Base-by-base conservation (phyloP, 2,329 filamentous ascomycete genomes). In the Chrysosporium queenslandicum region DNA sequence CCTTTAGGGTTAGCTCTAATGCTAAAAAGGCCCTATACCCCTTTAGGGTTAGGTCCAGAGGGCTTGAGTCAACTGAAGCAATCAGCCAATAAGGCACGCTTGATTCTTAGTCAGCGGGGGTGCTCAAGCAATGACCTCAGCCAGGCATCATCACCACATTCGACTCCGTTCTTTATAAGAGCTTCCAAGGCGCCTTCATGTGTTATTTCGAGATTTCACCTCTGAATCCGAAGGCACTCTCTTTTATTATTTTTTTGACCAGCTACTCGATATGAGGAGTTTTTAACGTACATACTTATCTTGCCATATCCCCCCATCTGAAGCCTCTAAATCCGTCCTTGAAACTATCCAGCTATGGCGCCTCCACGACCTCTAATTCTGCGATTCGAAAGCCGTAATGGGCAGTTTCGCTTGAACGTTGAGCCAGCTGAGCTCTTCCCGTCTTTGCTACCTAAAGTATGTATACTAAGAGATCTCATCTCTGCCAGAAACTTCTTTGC, bases 301-400 rank as follows among this genome's bases (percentile, higher is more conserved):
- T 14, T 27, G 46, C 21, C 25, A n/a, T 16, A 18, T 29, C 20
- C 21, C 12, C 27, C 32, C 34, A 39, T 14, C 46, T 14, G 37
- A 18, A 14, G 14, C 25, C 12, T 27, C 12, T 5, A n/a, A 41
- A 16, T 20, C 9, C 39, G n/a, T 21, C 37, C 12, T 42, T 27
- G n/a, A 32, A 39, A 36, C 36, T 11, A n/a, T 21, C 20, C 41
- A 56, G 58, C 43, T 34, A 72, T 71, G 69, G 60, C 68, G 39
- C 58, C 64, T 21, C 60, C 68, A 45, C 60, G 64, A 65, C 72
- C 65, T 58, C 95, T 95, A 82, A 77, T 95, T 64, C 76, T 96
- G 53, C 82, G 90, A 68, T 86, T 95, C 61, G 84, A 90, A 63
- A 89, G 89, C 66, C 88, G 87, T 58, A 89, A 96, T 73, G 92